phyloP scores from a whole-genome alignment of 1,284 basidiomycete genomes.

The Phenoliferia sp. region DNA sequence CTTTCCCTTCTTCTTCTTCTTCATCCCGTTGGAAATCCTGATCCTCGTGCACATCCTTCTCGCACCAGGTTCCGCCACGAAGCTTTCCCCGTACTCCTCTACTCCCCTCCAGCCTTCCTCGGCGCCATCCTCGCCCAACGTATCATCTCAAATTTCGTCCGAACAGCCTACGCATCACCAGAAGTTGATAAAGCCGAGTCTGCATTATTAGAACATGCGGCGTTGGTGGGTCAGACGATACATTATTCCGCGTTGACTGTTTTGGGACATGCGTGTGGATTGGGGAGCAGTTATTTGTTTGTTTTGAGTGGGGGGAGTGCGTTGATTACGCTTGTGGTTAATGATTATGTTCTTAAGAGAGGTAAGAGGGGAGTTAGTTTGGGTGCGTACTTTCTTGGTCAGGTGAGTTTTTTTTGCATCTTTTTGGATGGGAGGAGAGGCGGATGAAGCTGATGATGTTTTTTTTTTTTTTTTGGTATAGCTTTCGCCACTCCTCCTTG shows the following conservation, averaged over 20 bases:
- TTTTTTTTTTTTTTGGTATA: not conserved
- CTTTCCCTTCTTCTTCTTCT: not conserved
- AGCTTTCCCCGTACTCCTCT: conserved; percentile 65
- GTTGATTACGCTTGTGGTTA: conserved; percentile 49
- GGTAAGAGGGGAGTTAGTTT: conserved; percentile 25
- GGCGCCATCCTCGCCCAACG: conserved; percentile 32
- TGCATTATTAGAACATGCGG: conserved; percentile 53
- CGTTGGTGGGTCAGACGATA: conserved; percentile 60
- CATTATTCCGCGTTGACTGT: conserved; percentile 55
- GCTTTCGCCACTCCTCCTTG: conserved; percentile 57
- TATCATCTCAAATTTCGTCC: conserved; percentile 21
- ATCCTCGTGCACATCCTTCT: too few species aligned
- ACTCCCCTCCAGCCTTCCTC: conserved; percentile 64
- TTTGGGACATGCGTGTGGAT: conserved; percentile 54
- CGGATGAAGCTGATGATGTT: too few species aligned
- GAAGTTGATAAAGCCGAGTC: conserved; percentile 22
- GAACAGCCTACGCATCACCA: conserved; percentile 16
- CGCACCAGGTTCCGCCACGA: conserved; percentile 75
- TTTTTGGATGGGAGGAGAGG: too few species aligned
- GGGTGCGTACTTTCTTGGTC: conserved; percentile 58
- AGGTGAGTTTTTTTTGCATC: conserved; percentile 33
- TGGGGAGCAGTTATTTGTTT: conserved; percentile 66
- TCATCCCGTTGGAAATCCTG: not conserved
- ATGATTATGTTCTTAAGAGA: conserved; percentile 49
- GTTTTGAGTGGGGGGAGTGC: conserved; percentile 42